Base-by-base conservation (phyloP, 306 rosid species). In the Sechiopsis laciniata region DNA sequence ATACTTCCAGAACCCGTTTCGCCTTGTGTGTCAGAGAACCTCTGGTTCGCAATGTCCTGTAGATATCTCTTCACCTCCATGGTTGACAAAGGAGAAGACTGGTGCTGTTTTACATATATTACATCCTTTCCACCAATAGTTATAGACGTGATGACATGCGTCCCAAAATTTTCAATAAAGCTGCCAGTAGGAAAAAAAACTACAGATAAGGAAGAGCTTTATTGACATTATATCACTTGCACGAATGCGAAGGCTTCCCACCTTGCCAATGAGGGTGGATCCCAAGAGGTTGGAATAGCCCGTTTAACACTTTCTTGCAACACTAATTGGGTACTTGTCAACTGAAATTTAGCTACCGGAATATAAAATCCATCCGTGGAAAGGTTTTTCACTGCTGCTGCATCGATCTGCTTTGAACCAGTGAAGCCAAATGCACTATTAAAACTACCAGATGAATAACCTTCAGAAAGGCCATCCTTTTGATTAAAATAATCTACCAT, bases 41-140 rank as follows among this genome's bases (percentile, higher is more conserved):
- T 85, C 80, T 83, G 96, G 53, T 85, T 87, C 65, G 90, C 94
- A 69, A 89, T 80, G 55, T 91, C 90, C 76, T 88, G 88, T 78
- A 78, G 82, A 75, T 91, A 91, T 73, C 82, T 91, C 71, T 91
- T 91, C 19, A 91, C 83, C 87, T 91, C 96, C 82, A 69, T 79
- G 68, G 83, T 89, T 61, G 96, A 83, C 74, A 91, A 76, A 32
- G 94, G 85, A 45, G 97, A 91, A 68, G 87, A 76, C 56, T 81
- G 83, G 83, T 87, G 96, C 77, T 91, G 97, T 83, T 88, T 91
- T 42, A 89, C 88, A 66, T 83, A 91, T 74, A 91, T 87, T 64
- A 89, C 87, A 84, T 91, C 97, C 82, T 91, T 88, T 59, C 97
- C 96, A 22, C 97, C 96, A 76, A 91, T 89, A 19, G 97, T 91